Evolutionary conservation across 73 alveolate genomes (phyloP).

Genomic region (Uronychia binucleata): DNA sequence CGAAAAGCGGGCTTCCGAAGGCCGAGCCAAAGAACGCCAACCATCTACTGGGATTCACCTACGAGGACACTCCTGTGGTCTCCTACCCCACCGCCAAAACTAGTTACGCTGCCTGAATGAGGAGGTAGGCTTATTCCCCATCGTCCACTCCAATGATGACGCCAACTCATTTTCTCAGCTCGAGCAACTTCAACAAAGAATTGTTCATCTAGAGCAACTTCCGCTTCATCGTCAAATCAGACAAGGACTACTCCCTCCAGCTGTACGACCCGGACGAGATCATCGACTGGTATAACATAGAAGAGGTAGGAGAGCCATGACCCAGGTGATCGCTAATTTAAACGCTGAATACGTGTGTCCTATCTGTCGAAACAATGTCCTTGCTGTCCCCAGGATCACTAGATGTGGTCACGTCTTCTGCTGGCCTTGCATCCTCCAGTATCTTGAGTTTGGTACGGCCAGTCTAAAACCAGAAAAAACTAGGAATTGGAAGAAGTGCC

Average conservation of each 20-base stretch:
- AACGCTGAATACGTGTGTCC: conserved; percentile 79
- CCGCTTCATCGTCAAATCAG: conserved; percentile 9
- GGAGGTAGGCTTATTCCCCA: conserved; percentile 2
- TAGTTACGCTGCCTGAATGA: not conserved
- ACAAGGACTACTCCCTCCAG: conserved; percentile 11
- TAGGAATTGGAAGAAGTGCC: conserved; percentile 60
- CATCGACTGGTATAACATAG: conserved; percentile 31
- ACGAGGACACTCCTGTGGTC: not conserved
- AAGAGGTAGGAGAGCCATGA: not conserved
- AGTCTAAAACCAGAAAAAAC: not conserved
- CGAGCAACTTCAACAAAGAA: not conserved
- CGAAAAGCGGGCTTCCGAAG: no score
- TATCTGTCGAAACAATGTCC: conserved; percentile 73
- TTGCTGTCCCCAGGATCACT: conserved; percentile 83
- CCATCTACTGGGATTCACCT: not conserved
- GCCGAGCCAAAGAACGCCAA: not conserved
- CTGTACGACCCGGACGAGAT: conserved; percentile 35
- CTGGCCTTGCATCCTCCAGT: conserved; percentile 86
- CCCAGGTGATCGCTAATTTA: not conserved
- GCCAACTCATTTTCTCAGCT: not conserved
- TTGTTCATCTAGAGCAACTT: conserved; percentile 8
- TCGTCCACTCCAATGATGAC: not conserved
- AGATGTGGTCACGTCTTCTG: conserved; percentile 93
- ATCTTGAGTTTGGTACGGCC: conserved; percentile 17
- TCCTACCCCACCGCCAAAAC: not conserved